Base-by-base conservation (phyloP, 345 rosid species). In the Triadica sebifera region DNA sequence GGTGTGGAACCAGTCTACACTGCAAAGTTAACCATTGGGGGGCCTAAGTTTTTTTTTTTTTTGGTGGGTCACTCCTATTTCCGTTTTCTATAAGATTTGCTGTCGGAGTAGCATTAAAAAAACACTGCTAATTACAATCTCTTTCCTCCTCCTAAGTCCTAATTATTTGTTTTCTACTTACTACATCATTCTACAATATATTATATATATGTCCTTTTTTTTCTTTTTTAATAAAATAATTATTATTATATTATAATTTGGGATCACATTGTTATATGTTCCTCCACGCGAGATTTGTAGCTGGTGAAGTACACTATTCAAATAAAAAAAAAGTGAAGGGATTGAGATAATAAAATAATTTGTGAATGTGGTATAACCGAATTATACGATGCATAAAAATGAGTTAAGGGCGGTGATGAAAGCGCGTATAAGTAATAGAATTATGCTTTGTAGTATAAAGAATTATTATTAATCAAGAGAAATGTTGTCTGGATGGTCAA, bases 41-140 rank as follows among this genome's bases (percentile, higher is more conserved):
- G 0, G 5, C 17, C 19, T 51, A 10, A 62, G 65, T 61, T 66
- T 43, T 29, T 1, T 29, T 29, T 29, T 29, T 29, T 29, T 71
- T 60, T 25, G 20, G 85, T 66, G 71, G 78, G 75, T 69, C 82
- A 59, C 17, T 34, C 12, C 19, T 8, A 22, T 34, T 58, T 58
- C 77, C 80, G 75, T 72, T 80, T 82, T 76, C 71, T 63, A 63
- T 60, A 71, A 79, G 85, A 81, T 83, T 75, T 78, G 79, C 76
- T 84, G 87, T 82, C 87, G 84, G 55, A 55, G 82, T 50, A 74
- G 81, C 73, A 70, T 67, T 43, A 70, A 50, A 1, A 1, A 29
- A 19, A 11, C 76, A 64, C 68, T 69, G 24, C 22, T 61, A 25
- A 58, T 22, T 29, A 24, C 50, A 65, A 70, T 67, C 22, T 66